These are phyloP conservation scores for Fragaria ananassa DNA, from an alignment of 306 rosid species.

Conservation along the genomic window DNA sequence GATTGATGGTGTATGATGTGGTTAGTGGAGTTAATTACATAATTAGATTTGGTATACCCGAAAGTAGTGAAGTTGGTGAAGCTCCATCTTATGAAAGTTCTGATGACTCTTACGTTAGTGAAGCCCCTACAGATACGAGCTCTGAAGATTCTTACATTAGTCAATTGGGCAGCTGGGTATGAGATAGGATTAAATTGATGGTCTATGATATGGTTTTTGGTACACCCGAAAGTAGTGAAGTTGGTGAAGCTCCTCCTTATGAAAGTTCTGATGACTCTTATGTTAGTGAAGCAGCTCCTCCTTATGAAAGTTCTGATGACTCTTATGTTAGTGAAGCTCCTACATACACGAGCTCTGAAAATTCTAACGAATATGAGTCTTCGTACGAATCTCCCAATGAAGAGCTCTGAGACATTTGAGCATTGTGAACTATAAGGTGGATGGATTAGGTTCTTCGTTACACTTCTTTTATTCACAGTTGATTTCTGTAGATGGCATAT, in stretches of 20 bases:
- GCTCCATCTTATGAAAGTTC: constrained; percentile 27
- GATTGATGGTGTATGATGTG: constrained; percentile 79
- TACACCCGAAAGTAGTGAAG: constrained; percentile 31
- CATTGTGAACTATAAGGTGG: constrained; percentile 53
- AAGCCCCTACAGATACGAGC: constrained; percentile 21
- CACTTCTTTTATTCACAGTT: constrained; percentile 5
- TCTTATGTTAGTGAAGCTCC: constrained; percentile 7
- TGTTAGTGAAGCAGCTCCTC: background rate
- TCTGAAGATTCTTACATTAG: constrained; percentile 35
- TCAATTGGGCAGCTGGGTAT: constrained; percentile 82
- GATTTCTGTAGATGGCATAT: constrained; percentile 8
- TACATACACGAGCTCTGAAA: constrained; percentile 22
- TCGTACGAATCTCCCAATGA: constrained; percentile 11
- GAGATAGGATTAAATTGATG: constrained; percentile 85
- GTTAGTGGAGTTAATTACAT: constrained; percentile 65
- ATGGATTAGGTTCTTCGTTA: constrained; percentile 6
- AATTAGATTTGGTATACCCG: constrained; percentile 37
- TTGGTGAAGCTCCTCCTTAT: constrained; percentile 22
- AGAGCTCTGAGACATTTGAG: constrained; percentile 35
- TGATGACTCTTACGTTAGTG: constrained; percentile 22
- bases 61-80: constrained; percentile 33
- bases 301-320: constrained; percentile 23
- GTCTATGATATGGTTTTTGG: constrained; percentile 60
- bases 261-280: constrained; percentile 26
- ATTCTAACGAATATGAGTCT: constrained; percentile 16